Conservation (phyloP, 2,329 filamentous ascomycete species). For the Dendrostoma leiphaemia region DNA sequence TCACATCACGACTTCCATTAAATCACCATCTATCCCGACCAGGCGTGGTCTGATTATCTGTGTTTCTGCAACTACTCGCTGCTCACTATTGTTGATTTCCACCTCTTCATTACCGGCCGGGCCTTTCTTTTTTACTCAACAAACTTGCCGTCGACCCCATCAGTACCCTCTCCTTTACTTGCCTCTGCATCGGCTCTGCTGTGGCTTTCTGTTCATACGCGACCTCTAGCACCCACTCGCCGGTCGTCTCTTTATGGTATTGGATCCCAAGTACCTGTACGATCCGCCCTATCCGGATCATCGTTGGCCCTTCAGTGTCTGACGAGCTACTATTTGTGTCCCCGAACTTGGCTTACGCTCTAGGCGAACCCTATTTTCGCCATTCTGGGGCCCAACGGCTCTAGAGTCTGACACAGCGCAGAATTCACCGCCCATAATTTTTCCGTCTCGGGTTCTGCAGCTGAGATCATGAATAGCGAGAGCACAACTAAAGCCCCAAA, state of each 20-base stretch:
- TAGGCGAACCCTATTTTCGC: not conserved
- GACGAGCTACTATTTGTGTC: not conserved
- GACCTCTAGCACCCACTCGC: not conserved
- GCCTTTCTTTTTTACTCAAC: constrained; percentile 1
- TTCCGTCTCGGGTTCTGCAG: constrained; percentile 25
- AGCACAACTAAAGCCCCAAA: constrained; percentile 59
- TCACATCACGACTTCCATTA: constrained; percentile 17
- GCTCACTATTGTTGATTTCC: not conserved
- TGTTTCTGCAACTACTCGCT: not conserved
- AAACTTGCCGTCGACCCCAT: not conserved
- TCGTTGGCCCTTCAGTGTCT: not conserved
- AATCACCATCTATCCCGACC: constrained; percentile 17
- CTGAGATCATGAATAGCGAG: constrained; percentile 32
- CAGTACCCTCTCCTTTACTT: no score
- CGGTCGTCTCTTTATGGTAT: not conserved
- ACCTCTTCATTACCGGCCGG: not conserved
- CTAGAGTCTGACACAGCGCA: not conserved
- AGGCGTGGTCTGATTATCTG: constrained; percentile 6
- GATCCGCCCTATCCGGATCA: not conserved
- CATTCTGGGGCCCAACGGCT: not conserved
- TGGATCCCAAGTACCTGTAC: not conserved
- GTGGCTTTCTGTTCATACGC: not conserved
- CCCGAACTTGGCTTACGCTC: not conserved
- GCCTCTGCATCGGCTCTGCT: not conserved
- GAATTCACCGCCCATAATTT: not conserved